Evolutionary conservation across 208 protist genomes (phyloP).

Genomic region (Perkinsela sp.): DNA sequence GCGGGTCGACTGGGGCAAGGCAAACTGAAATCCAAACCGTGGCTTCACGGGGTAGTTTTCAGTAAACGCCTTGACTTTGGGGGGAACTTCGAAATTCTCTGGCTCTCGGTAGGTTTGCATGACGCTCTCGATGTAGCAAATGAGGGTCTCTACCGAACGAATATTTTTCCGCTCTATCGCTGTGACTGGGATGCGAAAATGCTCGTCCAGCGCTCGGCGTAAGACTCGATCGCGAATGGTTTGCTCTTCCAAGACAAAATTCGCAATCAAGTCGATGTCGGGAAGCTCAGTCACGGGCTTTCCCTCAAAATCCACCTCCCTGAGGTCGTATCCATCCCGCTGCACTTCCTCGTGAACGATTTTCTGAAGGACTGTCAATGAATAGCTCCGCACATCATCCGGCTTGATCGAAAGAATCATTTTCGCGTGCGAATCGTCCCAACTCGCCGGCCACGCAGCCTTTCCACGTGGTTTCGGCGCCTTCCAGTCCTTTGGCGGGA

Average conservation of each 20-base stretch:
- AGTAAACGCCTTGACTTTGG: slow-evolving; percentile 22
- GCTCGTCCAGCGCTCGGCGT: slow-evolving; percentile 38
- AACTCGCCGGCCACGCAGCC: slow-evolving; percentile 14
- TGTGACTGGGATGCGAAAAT: slow-evolving; percentile 40
- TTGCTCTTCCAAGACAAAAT: slow-evolving; percentile 59
- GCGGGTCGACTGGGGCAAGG: slow-evolving; percentile 36
- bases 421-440: slow-evolving; percentile 36
- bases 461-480: slow-evolving; percentile 10
- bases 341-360: slow-evolving; percentile 55
- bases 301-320: slow-evolving; percentile 62
- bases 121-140: slow-evolving; percentile 48
- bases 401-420: slow-evolving; percentile 39
- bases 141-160: slow-evolving; percentile 34
- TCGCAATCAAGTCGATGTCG: slow-evolving; percentile 45
- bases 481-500: slow-evolving; percentile 17
- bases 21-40: slow-evolving; percentile 41
- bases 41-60: slow-evolving; percentile 32
- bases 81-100: slow-evolving; percentile 11
- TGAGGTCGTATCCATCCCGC: slow-evolving; percentile 60
- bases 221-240: slow-evolving; percentile 54
- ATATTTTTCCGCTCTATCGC: slow-evolving; percentile 34
- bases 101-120: slow-evolving; percentile 14
- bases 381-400: slow-evolving; percentile 23
- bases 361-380: slow-evolving; percentile 39
- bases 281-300: slow-evolving; percentile 54